phyloP scores from a whole-genome alignment of 306 rosid genomes.

The Fragaria nilgerrensis region DNA sequence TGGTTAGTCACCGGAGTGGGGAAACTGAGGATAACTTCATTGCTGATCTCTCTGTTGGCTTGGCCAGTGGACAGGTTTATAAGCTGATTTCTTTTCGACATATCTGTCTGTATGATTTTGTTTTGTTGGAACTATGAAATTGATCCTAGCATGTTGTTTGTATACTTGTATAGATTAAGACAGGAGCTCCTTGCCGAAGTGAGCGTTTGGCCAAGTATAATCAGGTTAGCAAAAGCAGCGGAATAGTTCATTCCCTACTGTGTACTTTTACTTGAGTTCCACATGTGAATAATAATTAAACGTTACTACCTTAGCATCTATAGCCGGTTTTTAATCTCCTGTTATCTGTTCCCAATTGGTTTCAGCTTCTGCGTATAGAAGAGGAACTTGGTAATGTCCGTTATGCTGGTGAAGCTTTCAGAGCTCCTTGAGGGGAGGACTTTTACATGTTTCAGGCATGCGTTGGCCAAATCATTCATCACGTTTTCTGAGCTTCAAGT shows the following conservation, averaged over 20 bases:
- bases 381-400: slow-evolving; percentile 89
- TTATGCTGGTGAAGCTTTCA: slow-evolving; percentile 94
- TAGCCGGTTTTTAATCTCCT: not conserved
- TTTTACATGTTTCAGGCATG: not conserved
- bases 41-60: slow-evolving; percentile 97
- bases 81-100: slow-evolving; percentile 15
- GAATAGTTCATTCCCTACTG: not conserved
- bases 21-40: slow-evolving; percentile 99
- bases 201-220: slow-evolving; percentile 99
- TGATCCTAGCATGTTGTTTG: slow-evolving; percentile 33
- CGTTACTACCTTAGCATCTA: not conserved
- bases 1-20: slow-evolving; percentile 99
- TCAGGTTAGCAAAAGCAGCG: slow-evolving; percentile 51
- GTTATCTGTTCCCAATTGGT: slow-evolving; percentile 17
- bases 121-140: slow-evolving; percentile 24
- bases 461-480: not conserved
- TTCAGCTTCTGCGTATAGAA: slow-evolving; percentile 96
- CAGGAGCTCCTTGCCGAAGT: slow-evolving; percentile 98
- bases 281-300: not conserved
- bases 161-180: slow-evolving; percentile 59
- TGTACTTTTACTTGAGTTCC: not conserved
- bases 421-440: slow-evolving; percentile 55
- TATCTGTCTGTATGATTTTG: not conserved
- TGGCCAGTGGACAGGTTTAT: slow-evolving; percentile 97
- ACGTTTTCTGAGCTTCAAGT: not conserved